Base-by-base conservation (phyloP, 2,329 filamentous ascomycete species). In the Cladophialophora bantiana region DNA sequence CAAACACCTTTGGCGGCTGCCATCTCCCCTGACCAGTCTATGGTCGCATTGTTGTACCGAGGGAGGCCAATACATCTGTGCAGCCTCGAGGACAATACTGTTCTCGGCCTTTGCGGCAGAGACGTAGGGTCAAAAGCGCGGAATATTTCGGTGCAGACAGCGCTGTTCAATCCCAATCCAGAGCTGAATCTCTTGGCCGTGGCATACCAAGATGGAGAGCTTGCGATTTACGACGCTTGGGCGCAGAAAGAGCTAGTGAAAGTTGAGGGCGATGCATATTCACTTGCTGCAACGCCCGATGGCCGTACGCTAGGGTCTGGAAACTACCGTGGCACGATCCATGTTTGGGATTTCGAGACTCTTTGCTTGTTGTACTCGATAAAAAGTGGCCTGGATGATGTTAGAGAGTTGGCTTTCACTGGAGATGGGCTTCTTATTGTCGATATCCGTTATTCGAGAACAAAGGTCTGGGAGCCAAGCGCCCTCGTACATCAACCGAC, bases 181-280 rank as follows among this genome's bases (percentile, higher is more conserved):
- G 42, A 52, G 4, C 20, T 52, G 12, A 26, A 26, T 12, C 26
- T 60, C 18, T 40, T 60, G 10, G 58, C 58, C 2, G 42, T 52
- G 9, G 38, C 58, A n/a, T 60, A 60, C 42, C 58, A 52, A 36
- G 58, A 60, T 35, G 58, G 58, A 35, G 38, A 52, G 26, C 58
- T 60, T 18, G 38, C 58, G 18, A 31, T 60, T 34, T 60, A 50
- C 58, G 42, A 52, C 32, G 40, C 40, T 26, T 18, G 26, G 38
- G 26, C 42, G n/a, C 42, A 31, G 7, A 50, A 20, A 18, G 42
- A 50, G 40, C 40, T 50, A 13, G 31, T 50, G 1, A 60, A 40
- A 12, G 42, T 50, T 31, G 58, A 52, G n/a, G 42, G 38, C 31
- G 42, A 52, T 26, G 58, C 58, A n/a, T 50, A 50, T 31, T 50